Conservation (phyloP, 1,284 basidiomycete genomes). For the Tylopilus microsporus region DNA sequence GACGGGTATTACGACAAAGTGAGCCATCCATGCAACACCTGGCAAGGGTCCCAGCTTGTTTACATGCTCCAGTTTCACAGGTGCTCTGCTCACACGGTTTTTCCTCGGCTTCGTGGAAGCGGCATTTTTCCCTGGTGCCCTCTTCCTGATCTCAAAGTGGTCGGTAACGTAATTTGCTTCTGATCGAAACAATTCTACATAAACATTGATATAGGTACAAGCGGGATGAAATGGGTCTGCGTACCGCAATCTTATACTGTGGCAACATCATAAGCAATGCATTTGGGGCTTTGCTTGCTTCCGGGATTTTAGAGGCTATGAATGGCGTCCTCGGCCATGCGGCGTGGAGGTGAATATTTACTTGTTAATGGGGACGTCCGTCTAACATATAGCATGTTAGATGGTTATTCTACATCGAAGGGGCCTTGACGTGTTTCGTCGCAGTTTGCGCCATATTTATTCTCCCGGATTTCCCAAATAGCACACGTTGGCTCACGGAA, state of each 20-base stretch:
- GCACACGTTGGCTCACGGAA: constrained; percentile 55
- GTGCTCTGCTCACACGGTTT: constrained; percentile 71
- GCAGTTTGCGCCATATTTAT: constrained; percentile 61
- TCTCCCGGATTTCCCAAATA: constrained; percentile 73
- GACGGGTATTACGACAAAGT: constrained; percentile 61
- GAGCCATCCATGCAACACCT: constrained; percentile 14
- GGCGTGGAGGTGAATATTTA: constrained; percentile 59
- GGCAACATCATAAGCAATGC: constrained; percentile 65
- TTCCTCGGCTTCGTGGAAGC: constrained; percentile 67
- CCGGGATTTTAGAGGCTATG: constrained; percentile 67
- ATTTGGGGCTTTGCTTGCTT: constrained; percentile 78
- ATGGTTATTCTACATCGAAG: constrained; percentile 78
- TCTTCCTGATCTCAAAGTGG: constrained; percentile 74
- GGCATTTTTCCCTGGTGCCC: constrained; percentile 68
- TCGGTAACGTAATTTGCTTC: constrained; percentile 43
- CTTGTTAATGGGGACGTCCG: constrained; percentile 20
- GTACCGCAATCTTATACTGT: constrained; percentile 69
- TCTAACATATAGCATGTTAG: constrained; percentile 29
- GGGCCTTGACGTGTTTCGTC: constrained; percentile 60
- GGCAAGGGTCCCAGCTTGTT: not conserved
- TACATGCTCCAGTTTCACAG: constrained; percentile 48
- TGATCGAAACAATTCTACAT: constrained; percentile 16
- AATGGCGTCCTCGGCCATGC: constrained; percentile 64
- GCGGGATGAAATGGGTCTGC: constrained; percentile 54
- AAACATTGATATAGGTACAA: constrained; percentile 38